A percentile compares a stretch with the other conserved stretches of the same genome.
Conservation (phyloP, 768 basidiomycete genomes). For the Lactarius quietus region DNA sequence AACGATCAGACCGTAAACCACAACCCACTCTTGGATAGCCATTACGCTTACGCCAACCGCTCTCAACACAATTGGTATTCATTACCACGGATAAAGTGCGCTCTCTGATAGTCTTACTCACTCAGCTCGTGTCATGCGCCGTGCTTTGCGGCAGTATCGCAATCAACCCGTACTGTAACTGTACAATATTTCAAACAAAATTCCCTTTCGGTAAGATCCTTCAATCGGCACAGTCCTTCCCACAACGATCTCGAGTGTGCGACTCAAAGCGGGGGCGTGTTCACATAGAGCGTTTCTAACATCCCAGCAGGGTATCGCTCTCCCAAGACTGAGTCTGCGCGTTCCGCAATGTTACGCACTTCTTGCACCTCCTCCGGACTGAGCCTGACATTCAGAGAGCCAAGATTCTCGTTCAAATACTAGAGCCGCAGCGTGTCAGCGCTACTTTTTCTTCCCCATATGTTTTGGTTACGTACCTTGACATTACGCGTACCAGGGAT, state of each 20-base stretch:
- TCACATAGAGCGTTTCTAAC: conserved; percentile 9
- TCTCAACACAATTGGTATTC: not conserved
- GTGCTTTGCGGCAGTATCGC: not conserved
- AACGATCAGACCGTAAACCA: not conserved
- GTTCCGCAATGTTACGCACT: conserved; percentile 11
- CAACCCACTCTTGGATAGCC: not conserved
- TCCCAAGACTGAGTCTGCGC: conserved; percentile 19
- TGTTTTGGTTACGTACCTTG: conserved; percentile 27
- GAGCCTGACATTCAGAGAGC: conserved; percentile 16
- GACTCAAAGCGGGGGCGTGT: conserved; percentile 13
- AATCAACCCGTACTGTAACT: not conserved
- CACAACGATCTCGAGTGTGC: not conserved
- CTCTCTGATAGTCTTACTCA: not conserved
- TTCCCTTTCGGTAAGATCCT: not conserved
- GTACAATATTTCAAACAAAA: not conserved
- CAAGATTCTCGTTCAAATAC: conserved; percentile 23
- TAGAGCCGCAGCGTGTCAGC: not conserved
- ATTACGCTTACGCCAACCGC: not conserved
- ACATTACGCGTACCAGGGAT: conserved; percentile 46
- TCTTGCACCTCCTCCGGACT: conserved; percentile 15
- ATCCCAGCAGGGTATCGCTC: conserved; percentile 14
- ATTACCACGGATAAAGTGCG: not conserved
- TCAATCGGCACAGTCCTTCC: not conserved
- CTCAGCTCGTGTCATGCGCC: not conserved
- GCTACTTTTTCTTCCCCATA: not conserved